Conservation (phyloP, 1,139 yeast genomes). For the Pichia sp. region DNA sequence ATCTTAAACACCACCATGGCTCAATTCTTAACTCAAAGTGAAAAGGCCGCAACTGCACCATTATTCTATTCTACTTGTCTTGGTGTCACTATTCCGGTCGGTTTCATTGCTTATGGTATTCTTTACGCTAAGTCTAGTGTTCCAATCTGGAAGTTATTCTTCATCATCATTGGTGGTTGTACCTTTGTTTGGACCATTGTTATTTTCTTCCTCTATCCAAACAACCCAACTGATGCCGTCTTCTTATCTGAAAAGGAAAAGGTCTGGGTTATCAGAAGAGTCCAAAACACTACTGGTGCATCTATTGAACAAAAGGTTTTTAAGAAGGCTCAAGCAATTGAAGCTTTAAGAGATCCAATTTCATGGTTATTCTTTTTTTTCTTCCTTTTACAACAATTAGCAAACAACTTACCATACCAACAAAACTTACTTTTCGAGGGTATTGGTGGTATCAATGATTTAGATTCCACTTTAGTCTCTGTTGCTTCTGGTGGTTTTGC, state of each 20-base stretch:
- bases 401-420: constrained; percentile 44
- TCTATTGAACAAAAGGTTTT: constrained; percentile 39
- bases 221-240: constrained; percentile 37
- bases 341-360: constrained; percentile 39
- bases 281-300: constrained; percentile 35
- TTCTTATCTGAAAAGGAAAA: constrained; percentile 36
- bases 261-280: constrained; percentile 37
- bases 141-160: constrained; percentile 36
- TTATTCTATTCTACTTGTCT: constrained; percentile 37
- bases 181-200: constrained; percentile 35
- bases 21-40: constrained; percentile 36
- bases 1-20: constrained; percentile 37
- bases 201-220: constrained; percentile 35
- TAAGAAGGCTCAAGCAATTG: constrained; percentile 38
- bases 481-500: constrained; percentile 35
- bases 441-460: constrained; percentile 36
- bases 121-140: constrained; percentile 27
- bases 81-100: constrained; percentile 38
- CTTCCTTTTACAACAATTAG: constrained; percentile 38
- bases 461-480: constrained; percentile 50
- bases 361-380: constrained; percentile 39
- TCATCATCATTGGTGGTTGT: constrained; percentile 37
- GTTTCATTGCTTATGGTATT: constrained; percentile 40
- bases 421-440: constrained; percentile 39
- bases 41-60: constrained; percentile 38